These are phyloP conservation scores for Linum trigynum DNA, from an alignment of 345 rosid species.

Conservation along the genomic window DNA sequence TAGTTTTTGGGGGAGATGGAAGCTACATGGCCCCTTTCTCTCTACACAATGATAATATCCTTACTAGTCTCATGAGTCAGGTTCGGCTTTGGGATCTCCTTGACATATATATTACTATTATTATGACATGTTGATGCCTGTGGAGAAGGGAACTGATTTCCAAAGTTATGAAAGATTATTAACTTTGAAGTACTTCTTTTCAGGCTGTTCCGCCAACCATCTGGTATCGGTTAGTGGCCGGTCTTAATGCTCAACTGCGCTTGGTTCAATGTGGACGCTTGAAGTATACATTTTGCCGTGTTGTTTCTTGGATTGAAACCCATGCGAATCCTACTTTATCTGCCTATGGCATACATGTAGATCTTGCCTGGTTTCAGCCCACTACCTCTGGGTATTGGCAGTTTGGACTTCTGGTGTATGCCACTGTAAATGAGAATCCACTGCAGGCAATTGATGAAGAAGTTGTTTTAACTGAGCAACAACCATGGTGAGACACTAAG, in stretches of 20 bases:
- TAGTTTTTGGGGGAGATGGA: constrained; percentile 86
- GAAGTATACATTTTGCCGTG: constrained; percentile 53
- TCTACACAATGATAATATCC: constrained; percentile 71
- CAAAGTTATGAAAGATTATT: background rate
- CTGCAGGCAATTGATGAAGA: constrained; percentile 21
- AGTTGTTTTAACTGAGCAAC: constrained; percentile 26
- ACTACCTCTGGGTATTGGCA: constrained; percentile 66
- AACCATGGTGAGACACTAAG: constrained; percentile 34
- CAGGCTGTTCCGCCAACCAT: constrained; percentile 80
- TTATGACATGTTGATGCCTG: background rate
- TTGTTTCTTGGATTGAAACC: constrained; percentile 82
- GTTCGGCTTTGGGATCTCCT: constrained; percentile 24
- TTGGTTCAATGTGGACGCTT: constrained; percentile 58
- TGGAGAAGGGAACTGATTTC: background rate
- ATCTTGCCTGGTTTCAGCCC: constrained; percentile 84
- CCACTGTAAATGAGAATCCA: constrained; percentile 27
- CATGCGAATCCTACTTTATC: constrained; percentile 79
- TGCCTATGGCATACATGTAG: constrained; percentile 46
- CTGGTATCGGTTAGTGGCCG: constrained; percentile 92
- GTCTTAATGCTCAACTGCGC: constrained; percentile 84
- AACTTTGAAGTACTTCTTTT: constrained; percentile 6
- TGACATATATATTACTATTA: no score
- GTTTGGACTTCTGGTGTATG: constrained; percentile 57
- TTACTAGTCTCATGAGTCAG: constrained; percentile 90
- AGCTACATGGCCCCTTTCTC: constrained; percentile 84